Conservation (phyloP, 2,329 filamentous ascomycete species). For the Helminthosporium solani region DNA sequence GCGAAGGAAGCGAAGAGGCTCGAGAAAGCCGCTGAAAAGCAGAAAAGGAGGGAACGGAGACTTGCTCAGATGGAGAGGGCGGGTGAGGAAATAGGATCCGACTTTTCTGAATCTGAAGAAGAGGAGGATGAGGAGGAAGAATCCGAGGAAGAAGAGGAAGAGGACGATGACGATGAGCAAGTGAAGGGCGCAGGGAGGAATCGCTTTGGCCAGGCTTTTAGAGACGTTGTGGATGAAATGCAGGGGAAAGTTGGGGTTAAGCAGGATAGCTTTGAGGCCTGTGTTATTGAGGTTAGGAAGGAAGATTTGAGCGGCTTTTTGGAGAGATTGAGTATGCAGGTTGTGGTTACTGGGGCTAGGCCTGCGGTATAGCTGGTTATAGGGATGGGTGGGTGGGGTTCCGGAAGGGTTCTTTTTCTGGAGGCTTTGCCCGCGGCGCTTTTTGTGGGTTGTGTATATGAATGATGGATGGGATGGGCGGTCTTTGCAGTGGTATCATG, state of each 20-base stretch:
- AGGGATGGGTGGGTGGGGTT: too few relatives aligned
- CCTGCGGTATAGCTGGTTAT: not conserved
- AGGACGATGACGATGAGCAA: constrained; percentile 51
- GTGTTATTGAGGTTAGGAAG: constrained; percentile 96
- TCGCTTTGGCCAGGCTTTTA: constrained; percentile 90
- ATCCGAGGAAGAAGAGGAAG: constrained; percentile 64
- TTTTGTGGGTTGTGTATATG: not conserved
- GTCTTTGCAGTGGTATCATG: too few relatives aligned
- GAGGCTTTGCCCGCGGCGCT: not conserved
- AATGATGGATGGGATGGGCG: not conserved
- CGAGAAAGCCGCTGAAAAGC: constrained; percentile 63
- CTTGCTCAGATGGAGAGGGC: constrained; percentile 46
- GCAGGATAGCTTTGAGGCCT: constrained; percentile 96
- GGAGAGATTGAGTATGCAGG: constrained; percentile 88
- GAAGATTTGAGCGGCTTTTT: constrained; percentile 90
- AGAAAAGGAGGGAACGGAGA: constrained; percentile 57
- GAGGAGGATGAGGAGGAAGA: constrained; percentile 57
- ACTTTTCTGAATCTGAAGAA: constrained; percentile 47
- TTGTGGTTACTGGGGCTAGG: constrained; percentile 57
- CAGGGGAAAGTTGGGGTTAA: constrained; percentile 82
- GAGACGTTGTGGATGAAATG: constrained; percentile 90
- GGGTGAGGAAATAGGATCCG: constrained; percentile 56
- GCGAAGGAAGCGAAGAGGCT: constrained; percentile 47
- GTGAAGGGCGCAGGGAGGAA: constrained; percentile 73
- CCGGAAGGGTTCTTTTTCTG: not conserved